Evolutionary conservation across 164 flowering plant genomes (phyloP), one percentile per base, ranked within the genome.

Genomic region (Vitis riparia): DNA sequence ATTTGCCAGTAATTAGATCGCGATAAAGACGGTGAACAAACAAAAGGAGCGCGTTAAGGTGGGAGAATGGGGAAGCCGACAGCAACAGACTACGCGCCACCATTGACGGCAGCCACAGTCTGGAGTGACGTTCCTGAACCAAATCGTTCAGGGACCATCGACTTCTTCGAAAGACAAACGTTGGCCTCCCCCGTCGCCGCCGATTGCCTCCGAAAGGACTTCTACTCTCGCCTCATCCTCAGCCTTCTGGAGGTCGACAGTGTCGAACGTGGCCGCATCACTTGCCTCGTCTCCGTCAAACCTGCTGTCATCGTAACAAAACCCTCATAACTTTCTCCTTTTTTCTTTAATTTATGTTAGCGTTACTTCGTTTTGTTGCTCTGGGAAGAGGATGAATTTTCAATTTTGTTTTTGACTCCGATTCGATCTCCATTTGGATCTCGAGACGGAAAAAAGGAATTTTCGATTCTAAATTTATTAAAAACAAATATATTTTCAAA

Each of bases 221-320:
- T 50, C 72, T 78, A 65, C 71, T 78, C 84, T 60, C 50, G 69
- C 67, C 60, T 83, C 60, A n/a, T 80, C 15, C 66, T 62, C 55
- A 62, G 47, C 52, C 49, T 76, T 60, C 71, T 78, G 67, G 67
- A 76, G 60, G 70, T 63, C 68, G 61, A 60, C 47, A 23, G 11
- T 2, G 16, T 80, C 68, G 37, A 64, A 29, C 80, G 80, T n/a
- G 86, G 86, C 72, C 75, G 66, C 6, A 48, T 83, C 69, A 19
- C 75, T 50, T 83, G 82, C 66, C 17, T 47, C 68, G 49, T 76
- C 75, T 16, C 70, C 68, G 84, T 76, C 76, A 62, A 70, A 68
- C 80, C 84, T 3, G 44, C 76, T n/a, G 55, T 83, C 50, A 3
- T 27, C 5, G 82, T 80, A 76, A 76, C 13, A 10, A 23, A 29